phyloP scores from a whole-genome alignment of 2,329 filamentous ascomycete species.

The Exophiala sp. region DNA sequence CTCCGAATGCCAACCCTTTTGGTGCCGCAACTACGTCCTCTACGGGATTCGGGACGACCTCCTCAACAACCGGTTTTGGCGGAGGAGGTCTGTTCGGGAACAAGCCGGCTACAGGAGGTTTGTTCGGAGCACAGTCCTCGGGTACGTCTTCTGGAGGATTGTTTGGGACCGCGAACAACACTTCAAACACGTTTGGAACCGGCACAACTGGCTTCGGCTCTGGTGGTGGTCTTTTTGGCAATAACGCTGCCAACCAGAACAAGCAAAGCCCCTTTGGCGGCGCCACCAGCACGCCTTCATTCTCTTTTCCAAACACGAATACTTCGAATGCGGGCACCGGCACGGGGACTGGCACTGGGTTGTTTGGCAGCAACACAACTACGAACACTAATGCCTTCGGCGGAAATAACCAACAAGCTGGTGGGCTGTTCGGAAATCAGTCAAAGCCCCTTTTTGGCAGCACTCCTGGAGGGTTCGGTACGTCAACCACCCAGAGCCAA shows the following conservation, averaged over 20 bases:
- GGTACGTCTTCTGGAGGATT: slow-evolving; percentile 34
- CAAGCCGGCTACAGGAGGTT: slow-evolving; percentile 30
- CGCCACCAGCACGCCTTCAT: slow-evolving; percentile 28
- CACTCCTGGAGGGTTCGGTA: slow-evolving; percentile 39
- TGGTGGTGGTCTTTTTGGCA: slow-evolving; percentile 42
- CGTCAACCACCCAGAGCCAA: slow-evolving; percentile 37
- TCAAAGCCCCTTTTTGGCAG: slow-evolving; percentile 28
- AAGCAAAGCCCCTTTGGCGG: slow-evolving; percentile 42
- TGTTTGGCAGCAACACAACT: slow-evolving; percentile 40
- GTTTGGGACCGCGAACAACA: slow-evolving; percentile 38
- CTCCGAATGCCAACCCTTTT: slow-evolving; percentile 30
- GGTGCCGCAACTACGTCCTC: slow-evolving; percentile 35
- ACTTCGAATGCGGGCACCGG: slow-evolving; percentile 39
- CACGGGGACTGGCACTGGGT: slow-evolving; percentile 43
- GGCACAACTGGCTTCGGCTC: slow-evolving; percentile 43
- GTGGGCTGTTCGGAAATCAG: slow-evolving; percentile 41
- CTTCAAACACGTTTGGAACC: slow-evolving; percentile 35
- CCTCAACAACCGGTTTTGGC: slow-evolving; percentile 36
- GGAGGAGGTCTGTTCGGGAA: slow-evolving; percentile 43
- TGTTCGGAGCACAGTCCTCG: slow-evolving; percentile 30
- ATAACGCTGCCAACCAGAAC: slow-evolving; percentile 41
- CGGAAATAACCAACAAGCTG: slow-evolving; percentile 31
- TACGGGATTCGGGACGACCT: slow-evolving; percentile 35
- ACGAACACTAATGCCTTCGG: slow-evolving; percentile 30
- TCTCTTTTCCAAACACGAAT: slow-evolving; percentile 18